Conservation (phyloP, 1,139 yeast genomes). For the Diutina catenulata region DNA sequence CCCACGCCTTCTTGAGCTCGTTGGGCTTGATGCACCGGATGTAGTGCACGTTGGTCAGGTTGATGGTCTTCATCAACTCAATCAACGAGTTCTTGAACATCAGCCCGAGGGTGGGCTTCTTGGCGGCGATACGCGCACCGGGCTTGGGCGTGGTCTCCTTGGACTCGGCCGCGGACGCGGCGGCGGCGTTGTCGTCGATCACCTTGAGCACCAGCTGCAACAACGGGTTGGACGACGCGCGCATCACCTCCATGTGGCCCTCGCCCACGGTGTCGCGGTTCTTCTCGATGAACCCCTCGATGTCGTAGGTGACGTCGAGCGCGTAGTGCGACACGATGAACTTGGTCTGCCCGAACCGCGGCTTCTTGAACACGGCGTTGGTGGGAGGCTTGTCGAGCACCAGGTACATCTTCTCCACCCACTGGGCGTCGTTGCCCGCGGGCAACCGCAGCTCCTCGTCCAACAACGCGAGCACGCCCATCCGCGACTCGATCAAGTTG, state of each 20-base stretch:
- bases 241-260: conserved; percentile 81
- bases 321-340: conserved; percentile 93
- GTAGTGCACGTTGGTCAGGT: conserved; percentile 91
- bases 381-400: conserved; percentile 74
- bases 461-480: conserved; percentile 77
- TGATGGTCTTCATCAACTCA: conserved; percentile 85
- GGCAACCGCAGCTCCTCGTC: conserved; percentile 96
- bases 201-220: conserved; percentile 51
- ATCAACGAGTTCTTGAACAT: conserved; percentile 87
- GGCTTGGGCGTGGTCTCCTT: conserved; percentile 21
- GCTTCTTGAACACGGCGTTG: conserved; percentile 75
- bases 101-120: conserved; percentile 86
- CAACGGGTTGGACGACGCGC: conserved; percentile 53
- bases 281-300: conserved; percentile 93
- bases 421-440: conserved; percentile 85
- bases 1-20: conserved; percentile 91
- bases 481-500: conserved; percentile 76
- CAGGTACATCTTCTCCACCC: conserved; percentile 85
- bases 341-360: conserved; percentile 87
- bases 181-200: conserved; percentile 50
- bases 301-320: conserved; percentile 82
- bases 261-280: conserved; percentile 97
- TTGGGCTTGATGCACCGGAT: conserved; percentile 97
- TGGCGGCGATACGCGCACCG: conserved; percentile 1
- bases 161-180: conserved; percentile 36